Conservation (phyloP, 2,329 filamentous ascomycete species). For the Arachnomyces sp. region DNA sequence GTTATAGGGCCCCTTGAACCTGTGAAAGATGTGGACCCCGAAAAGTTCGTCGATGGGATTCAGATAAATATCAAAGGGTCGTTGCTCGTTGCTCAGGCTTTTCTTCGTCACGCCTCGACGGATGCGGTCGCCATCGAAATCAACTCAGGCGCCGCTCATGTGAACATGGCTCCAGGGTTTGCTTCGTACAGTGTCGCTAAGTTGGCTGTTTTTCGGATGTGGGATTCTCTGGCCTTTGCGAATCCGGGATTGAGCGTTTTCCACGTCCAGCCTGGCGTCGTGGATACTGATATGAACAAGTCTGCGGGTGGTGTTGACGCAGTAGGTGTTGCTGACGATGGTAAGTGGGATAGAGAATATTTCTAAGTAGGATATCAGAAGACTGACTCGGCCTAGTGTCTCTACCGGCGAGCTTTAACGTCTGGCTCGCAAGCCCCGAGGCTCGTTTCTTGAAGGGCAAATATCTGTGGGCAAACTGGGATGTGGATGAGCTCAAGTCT, state of each 20-base stretch:
- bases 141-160: conserved; percentile 27
- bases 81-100: conserved; percentile 26
- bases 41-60: conserved; percentile 27
- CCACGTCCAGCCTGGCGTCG: conserved; percentile 28
- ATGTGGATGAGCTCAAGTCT: conserved; percentile 42
- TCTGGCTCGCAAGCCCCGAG: conserved; percentile 40
- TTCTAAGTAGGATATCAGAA: conserved; percentile 4
- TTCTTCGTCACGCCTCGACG: conserved; percentile 24
- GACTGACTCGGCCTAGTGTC: conserved; percentile 15
- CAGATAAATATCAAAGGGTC: conserved; percentile 28
- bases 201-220: conserved; percentile 22
- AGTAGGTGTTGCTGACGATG: conserved; percentile 20
- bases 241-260: conserved; percentile 23
- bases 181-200: conserved; percentile 23
- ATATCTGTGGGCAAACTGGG: conserved; percentile 45
- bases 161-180: conserved; percentile 19
- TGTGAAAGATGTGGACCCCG: conserved; percentile 21
- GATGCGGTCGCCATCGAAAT: conserved; percentile 30
- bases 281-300: conserved; percentile 22
- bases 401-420: conserved; percentile 35
- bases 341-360: conserved; percentile 20
- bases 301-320: conserved; percentile 16
- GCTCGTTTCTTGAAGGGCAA: conserved; percentile 41
- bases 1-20: conserved; percentile 20
- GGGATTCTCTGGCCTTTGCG: conserved; percentile 20